These are phyloP conservation scores for Thermoascus crustaceus DNA, from an alignment of 2,329 filamentous ascomycete genomes.

Conservation along the genomic window DNA sequence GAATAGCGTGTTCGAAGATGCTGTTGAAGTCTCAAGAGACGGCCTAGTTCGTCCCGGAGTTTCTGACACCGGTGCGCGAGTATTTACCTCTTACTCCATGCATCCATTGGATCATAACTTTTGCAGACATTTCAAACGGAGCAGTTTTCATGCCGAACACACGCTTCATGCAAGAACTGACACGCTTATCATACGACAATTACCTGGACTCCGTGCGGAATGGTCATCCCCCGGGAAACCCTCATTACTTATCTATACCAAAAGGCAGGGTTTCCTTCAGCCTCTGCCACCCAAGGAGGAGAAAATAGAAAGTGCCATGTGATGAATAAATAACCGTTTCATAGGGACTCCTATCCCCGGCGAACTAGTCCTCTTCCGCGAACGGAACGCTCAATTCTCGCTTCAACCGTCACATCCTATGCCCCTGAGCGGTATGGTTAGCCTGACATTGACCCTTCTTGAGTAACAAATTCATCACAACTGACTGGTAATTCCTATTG, in stretches of 20 bases:
- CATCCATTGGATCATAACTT: slow-evolving; percentile 2
- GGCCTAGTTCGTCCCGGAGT: slow-evolving; percentile 5
- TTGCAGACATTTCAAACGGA: slow-evolving; percentile 11
- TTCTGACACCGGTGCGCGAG: slow-evolving; percentile 3
- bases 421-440: slow-evolving; percentile 9
- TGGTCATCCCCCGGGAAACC: slow-evolving; percentile 7
- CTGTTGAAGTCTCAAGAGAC: slow-evolving; percentile 6
- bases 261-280: no score
- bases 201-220: slow-evolving; percentile 8
- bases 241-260: slow-evolving; percentile 10
- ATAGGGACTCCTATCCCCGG: slow-evolving; percentile 9
- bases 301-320: no score
- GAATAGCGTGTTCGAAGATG: slow-evolving; percentile 6
- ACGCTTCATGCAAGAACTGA: slow-evolving; percentile 12
- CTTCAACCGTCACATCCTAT: slow-evolving; percentile 13
- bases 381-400: slow-evolving; percentile 10
- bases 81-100: neutral
- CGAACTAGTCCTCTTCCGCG: slow-evolving; percentile 8
- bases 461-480: no score
- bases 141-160: slow-evolving; percentile 14
- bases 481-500: no score
- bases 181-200: slow-evolving; percentile 8
- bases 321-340: no score
- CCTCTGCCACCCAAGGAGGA: no score
- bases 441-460: no score